These are phyloP conservation scores for Coniella vitis DNA, from an alignment of 2,329 filamentous ascomycete genomes.

Conservation along the genomic window DNA sequence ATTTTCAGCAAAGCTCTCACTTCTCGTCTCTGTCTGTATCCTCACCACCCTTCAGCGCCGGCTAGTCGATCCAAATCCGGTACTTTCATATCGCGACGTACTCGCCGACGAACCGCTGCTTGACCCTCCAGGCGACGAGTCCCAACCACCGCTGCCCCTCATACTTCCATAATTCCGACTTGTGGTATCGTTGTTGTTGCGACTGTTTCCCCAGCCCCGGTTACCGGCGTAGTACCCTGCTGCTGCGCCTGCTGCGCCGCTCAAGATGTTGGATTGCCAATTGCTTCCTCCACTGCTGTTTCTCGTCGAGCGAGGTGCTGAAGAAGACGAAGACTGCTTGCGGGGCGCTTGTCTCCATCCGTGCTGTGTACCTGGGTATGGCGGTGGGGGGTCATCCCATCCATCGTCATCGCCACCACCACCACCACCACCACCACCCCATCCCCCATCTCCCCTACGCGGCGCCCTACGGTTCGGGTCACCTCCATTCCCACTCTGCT, in stretches of 20 bases:
- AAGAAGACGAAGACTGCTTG: no score
- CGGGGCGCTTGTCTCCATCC: not conserved
- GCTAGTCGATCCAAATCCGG: conserved; percentile 65
- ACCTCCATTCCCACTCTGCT: conserved; percentile 28
- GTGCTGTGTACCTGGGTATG: conserved; percentile 39
- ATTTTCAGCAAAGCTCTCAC: no score
- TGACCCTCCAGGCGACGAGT: conserved; percentile 23
- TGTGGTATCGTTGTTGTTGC: no score
- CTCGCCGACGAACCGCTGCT: conserved; percentile 26
- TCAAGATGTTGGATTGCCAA: conserved; percentile 73
- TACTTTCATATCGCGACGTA: conserved; percentile 54
- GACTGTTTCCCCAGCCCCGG: conserved; percentile 32
- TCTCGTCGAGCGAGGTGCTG: not conserved
- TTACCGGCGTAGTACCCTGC: conserved; percentile 59
- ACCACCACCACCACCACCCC: conserved; percentile 31
- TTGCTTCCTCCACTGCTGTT: conserved; percentile 7
- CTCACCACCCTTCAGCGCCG: conserved; percentile 35
- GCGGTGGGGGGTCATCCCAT: conserved; percentile 45
- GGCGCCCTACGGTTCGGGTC: conserved; percentile 32
- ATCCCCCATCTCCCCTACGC: conserved; percentile 29
- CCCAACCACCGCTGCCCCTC: conserved; percentile 25
- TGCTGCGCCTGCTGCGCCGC: conserved; percentile 58
- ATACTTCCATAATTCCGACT: conserved; percentile 26
- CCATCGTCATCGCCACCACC: conserved; percentile 25
- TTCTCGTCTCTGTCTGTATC: not conserved